phyloP scores from a whole-genome alignment of 306 rosid species.

The Dalbergia cochinchinensis region DNA sequence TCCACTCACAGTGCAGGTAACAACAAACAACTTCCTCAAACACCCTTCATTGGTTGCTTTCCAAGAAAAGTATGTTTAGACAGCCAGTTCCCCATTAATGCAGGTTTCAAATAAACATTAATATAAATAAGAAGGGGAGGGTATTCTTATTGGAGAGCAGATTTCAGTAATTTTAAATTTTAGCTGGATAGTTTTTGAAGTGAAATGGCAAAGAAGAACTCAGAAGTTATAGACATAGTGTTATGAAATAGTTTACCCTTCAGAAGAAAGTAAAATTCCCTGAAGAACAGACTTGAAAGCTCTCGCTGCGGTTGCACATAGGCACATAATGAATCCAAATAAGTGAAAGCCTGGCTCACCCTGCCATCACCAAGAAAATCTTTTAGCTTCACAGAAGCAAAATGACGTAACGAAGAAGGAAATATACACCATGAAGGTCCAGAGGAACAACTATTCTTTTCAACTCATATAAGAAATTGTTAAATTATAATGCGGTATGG shows the following conservation, averaged over 20 bases:
- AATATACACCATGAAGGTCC: slow-evolving; percentile 31
- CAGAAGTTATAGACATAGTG: background rate
- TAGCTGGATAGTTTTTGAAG: background rate
- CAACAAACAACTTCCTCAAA: background rate
- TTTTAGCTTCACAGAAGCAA: slow-evolving; percentile 36
- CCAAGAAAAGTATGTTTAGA: slow-evolving; percentile 2
- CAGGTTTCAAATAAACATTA: background rate
- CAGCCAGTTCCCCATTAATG: background rate
- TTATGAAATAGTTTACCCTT: slow-evolving; percentile 77
- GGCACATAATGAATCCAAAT: slow-evolving; percentile 95
- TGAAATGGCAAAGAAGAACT: too few relatives aligned
- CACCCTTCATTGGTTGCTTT: slow-evolving; percentile 6
- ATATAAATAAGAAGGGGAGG: background rate
- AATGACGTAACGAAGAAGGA: slow-evolving; percentile 29
- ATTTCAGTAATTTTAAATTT: slow-evolving; percentile 27
- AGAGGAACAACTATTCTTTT: slow-evolving; percentile 15
- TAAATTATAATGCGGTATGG: background rate
- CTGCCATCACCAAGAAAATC: slow-evolving; percentile 67
- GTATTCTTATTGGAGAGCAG: background rate
- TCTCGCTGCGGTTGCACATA: slow-evolving; percentile 98
- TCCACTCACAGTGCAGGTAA: background rate
- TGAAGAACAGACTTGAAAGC: slow-evolving; percentile 99
- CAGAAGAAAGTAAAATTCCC: slow-evolving; percentile 94
- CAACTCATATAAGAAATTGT: slow-evolving; percentile 13
- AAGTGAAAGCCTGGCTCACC: slow-evolving; percentile 95